phyloP scores from a whole-genome alignment of 441 rosid genomes.

The Erodium moschatum region DNA sequence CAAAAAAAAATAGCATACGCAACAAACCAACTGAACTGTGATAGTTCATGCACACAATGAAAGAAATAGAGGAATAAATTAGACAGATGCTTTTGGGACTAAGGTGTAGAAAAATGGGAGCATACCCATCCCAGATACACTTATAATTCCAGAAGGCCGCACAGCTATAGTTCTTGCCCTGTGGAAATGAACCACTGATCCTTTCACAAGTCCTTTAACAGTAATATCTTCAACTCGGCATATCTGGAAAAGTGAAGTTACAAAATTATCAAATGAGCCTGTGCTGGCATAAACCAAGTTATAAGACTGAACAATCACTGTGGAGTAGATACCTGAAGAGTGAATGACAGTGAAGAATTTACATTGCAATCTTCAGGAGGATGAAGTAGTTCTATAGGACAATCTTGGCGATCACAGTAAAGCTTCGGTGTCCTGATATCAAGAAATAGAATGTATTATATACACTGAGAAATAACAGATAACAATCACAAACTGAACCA shows the following conservation, averaged over 20 bases:
- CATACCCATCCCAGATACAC: slow-evolving; percentile 92
- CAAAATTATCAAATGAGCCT: slow-evolving; percentile 13
- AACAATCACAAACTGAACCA: slow-evolving; percentile 15
- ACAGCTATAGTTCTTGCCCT: slow-evolving; percentile 81
- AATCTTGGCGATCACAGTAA: slow-evolving; percentile 64
- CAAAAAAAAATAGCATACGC: slow-evolving; percentile 5
- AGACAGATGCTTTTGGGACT: background rate
- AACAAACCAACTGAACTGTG: background rate
- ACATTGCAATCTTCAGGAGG: slow-evolving; percentile 99
- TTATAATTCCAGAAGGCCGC: slow-evolving; percentile 64
- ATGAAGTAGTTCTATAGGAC: slow-evolving; percentile 76
- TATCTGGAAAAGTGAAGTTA: slow-evolving; percentile 43
- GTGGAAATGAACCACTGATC: slow-evolving; percentile 95
- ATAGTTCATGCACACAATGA: background rate
- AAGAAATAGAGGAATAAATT: background rate
- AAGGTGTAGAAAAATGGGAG: slow-evolving; percentile 11
- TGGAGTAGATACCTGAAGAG: slow-evolving; percentile 73
- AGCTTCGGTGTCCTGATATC: slow-evolving; percentile 70
- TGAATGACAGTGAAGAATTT: slow-evolving; percentile 87
- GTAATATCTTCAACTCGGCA: slow-evolving; percentile 96
- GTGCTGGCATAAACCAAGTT: slow-evolving; percentile 10
- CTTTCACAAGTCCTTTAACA: slow-evolving; percentile 77
- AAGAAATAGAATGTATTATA: slow-evolving; percentile 17
- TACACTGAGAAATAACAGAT: slow-evolving; percentile 4
- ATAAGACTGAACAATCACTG: slow-evolving; percentile 15